Evolutionary conservation across 352 stramenopile species (phyloP).

Genomic region (Globisporangium irregulare): DNA sequence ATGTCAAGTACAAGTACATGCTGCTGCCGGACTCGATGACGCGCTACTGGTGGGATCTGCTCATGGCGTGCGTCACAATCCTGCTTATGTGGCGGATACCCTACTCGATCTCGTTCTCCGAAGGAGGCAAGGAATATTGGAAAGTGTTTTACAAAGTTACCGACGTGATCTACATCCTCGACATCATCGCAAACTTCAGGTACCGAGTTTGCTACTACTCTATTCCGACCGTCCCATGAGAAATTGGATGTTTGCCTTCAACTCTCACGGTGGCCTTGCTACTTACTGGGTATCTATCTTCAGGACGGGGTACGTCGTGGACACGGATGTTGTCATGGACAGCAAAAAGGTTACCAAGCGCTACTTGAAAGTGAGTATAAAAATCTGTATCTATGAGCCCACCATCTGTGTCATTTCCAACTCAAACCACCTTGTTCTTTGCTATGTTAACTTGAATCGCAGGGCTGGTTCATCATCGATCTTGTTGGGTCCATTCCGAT

Average conservation of each 20-base stretch:
- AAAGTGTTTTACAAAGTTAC: conserved; percentile 48
- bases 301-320: conserved; percentile 55
- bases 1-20: conserved; percentile 45
- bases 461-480: conserved; percentile 52
- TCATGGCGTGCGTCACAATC: conserved; percentile 51
- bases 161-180: conserved; percentile 47
- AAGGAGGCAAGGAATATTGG: conserved; percentile 39
- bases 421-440: too few relatives aligned
- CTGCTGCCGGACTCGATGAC: conserved; percentile 35
- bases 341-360: conserved; percentile 40
- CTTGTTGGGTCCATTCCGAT: conserved; percentile 54
- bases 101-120: conserved; percentile 53
- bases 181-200: conserved; percentile 58
- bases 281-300: neutral
- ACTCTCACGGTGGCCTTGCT: neutral
- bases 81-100: conserved; percentile 59
- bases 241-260: neutral
- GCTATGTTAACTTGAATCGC: neutral
- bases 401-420: neutral
- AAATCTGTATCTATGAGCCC: neutral
- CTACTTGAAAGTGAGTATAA: conserved; percentile 30
- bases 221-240: neutral
- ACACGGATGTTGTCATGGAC: conserved; percentile 57
- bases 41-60: conserved; percentile 51
- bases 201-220: conserved; percentile 12